Evolutionary conservation across 768 basidiomycete species (phyloP), one percentile per base, ranked within the genome.

Genomic region (Lentinula raphanica): DNA sequence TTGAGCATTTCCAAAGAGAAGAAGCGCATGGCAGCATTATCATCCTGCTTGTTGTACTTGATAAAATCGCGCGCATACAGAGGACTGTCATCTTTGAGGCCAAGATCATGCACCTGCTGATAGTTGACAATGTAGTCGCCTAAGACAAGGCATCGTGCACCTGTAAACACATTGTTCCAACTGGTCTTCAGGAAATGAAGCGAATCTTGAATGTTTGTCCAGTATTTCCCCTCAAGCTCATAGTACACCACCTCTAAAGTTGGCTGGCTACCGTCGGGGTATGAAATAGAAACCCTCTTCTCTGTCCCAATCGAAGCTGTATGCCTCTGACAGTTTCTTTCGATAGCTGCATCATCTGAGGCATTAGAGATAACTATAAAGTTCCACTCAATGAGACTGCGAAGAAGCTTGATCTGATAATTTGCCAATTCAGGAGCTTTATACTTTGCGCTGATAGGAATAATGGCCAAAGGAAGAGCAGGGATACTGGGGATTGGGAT

Each of bases 141-240:
- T 1, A 74, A 29, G 1, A 59, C 55, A 1, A 71, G 59, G 0
- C 66, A 35, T 0, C 61, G 66, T 4, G 74, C 74, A 0, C 74
- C 73, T 0, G 69, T 66, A 56, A 68, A 72, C 0, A 73, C 35
- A 29, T 76, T 71, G 58, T 76, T 76, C 8, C 69, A 62, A 3
- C 61, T 53, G 0, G 73, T 77, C 54, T 76, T 77, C 17, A 67
- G 58, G 0, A 50, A 63, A 53, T 76, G 75, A 32, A 74, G 74
- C 2, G 71, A 67, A 49, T 76, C 74, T 56, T 76, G 75, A 17
- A 71, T 59, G n/a, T n/a, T n/a, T n/a, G n/a, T n/a, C n/a, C n/a
- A n/a, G n/a, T n/a, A n/a, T n/a, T n/a, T n/a, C n/a, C n/a, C n/a
- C n/a, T n/a, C n/a, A n/a, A n/a, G n/a, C n/a, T n/a, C n/a, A n/a